phyloP scores from a whole-genome alignment of 1,284 basidiomycete genomes.

The Irpex lacteus region DNA sequence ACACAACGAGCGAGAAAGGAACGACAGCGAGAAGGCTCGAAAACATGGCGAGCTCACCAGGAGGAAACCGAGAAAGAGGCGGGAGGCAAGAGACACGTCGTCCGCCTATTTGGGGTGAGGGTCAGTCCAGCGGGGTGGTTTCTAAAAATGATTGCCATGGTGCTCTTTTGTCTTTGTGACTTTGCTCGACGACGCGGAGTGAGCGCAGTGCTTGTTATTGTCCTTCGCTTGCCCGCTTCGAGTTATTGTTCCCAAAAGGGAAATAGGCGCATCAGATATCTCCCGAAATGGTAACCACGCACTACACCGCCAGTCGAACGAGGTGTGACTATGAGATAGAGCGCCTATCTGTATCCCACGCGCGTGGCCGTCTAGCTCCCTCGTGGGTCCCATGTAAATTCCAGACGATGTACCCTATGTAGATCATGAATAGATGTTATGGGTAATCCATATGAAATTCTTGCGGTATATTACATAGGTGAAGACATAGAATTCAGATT shows the following conservation, averaged over 20 bases:
- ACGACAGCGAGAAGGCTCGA: constrained; percentile 40
- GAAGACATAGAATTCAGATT: too few relatives aligned
- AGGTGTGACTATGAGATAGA: too few relatives aligned
- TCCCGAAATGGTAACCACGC: background rate
- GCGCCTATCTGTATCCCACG: too few relatives aligned
- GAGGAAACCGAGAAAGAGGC: constrained; percentile 26
- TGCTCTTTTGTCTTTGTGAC: constrained; percentile 20
- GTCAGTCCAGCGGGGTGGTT: constrained; percentile 15
- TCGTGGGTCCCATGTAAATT: too few relatives aligned
- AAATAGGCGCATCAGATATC: constrained; percentile 6
- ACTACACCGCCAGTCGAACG: too few relatives aligned
- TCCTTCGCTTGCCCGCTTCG: constrained; percentile 6
- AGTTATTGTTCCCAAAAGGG: constrained; percentile 14
- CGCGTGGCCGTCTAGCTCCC: too few relatives aligned
- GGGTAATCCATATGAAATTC: too few relatives aligned
- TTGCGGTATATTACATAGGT: too few relatives aligned
- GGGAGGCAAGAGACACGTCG: constrained; percentile 16
- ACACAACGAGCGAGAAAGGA: constrained; percentile 42
- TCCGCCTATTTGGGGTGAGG: constrained; percentile 5
- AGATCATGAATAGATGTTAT: too few relatives aligned
- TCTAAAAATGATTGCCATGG: constrained; percentile 25
- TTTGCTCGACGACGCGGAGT: background rate
- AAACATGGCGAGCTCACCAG: constrained; percentile 38
- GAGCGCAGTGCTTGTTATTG: constrained; percentile 10
- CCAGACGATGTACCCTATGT: too few relatives aligned